Conservation (phyloP, 2,329 filamentous ascomycete genomes). For the Alternaria sp. region DNA sequence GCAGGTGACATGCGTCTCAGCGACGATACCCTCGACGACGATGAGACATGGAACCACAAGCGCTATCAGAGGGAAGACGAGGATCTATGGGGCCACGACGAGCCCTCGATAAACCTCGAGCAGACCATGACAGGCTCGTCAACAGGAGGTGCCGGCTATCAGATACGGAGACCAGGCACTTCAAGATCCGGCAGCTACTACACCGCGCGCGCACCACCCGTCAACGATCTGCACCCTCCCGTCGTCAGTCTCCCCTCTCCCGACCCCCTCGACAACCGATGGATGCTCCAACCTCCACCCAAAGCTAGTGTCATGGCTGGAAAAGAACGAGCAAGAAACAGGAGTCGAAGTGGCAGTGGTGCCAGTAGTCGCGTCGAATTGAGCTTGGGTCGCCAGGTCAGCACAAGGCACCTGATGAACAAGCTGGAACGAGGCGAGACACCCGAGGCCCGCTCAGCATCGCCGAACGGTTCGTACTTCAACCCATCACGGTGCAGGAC, state of each 20-base stretch:
- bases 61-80: constrained; percentile 89
- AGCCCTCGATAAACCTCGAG: constrained; percentile 44
- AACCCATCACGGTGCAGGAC: constrained; percentile 36
- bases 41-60: constrained; percentile 73
- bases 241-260: constrained; percentile 78
- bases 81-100: constrained; percentile 77
- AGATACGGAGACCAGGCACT: constrained; percentile 32
- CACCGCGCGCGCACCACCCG: constrained; percentile 65
- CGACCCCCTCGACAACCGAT: constrained; percentile 74
- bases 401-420: constrained; percentile 45
- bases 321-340: constrained; percentile 70
- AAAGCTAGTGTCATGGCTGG: constrained; percentile 89
- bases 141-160: constrained; percentile 33
- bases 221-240: constrained; percentile 86
- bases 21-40: constrained; percentile 44
- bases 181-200: constrained; percentile 46
- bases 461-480: constrained; percentile 46
- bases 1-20: constrained; percentile 34
- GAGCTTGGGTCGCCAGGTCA: constrained; percentile 49
- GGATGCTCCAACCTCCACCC: constrained; percentile 95
- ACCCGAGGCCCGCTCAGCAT: constrained; percentile 43
- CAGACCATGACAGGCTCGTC: constrained; percentile 39
- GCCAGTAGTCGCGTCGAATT: constrained; percentile 50
- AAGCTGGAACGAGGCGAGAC: constrained; percentile 46
- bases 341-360: constrained; percentile 62